Evolutionary conservation across 164 flowering plant genomes (phyloP).

Genomic region (Vitis labrusca): DNA sequence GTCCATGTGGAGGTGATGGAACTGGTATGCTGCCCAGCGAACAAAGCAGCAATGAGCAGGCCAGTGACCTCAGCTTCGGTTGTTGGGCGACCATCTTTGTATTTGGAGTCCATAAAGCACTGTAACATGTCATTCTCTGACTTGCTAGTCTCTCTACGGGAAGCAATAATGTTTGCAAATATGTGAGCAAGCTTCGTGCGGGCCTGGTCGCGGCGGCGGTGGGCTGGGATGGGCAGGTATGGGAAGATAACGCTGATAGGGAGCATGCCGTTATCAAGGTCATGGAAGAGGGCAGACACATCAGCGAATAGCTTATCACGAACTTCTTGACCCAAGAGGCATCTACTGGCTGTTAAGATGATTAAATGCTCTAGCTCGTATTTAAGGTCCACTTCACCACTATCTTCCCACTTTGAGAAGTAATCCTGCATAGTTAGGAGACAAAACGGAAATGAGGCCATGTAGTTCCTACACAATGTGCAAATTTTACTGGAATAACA

Average conservation of each 20-base stretch:
- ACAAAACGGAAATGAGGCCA: too few relatives aligned
- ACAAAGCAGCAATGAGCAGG: constrained; percentile 93
- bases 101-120: constrained; percentile 86
- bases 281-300: constrained; percentile 93
- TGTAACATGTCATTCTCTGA: constrained; percentile 88
- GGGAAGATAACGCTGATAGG: constrained; percentile 94
- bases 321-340: constrained; percentile 89
- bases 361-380: constrained; percentile 90
- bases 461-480: too few relatives aligned
- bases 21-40: constrained; percentile 98
- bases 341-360: constrained; percentile 94
- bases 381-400: constrained; percentile 91
- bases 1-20: constrained; percentile 96
- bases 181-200: constrained; percentile 78
- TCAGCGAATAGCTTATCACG: constrained; percentile 89
- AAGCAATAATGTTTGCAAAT: constrained; percentile 65
- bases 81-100: constrained; percentile 93
- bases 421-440: constrained; percentile 51
- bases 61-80: constrained; percentile 92
- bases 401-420: constrained; percentile 94
- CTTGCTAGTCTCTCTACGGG: constrained; percentile 64
- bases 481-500: not conserved
- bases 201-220: constrained; percentile 83
- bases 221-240: constrained; percentile 92
- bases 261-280: constrained; percentile 95